Percentiles rank a stretch among this genome's conserved stretches.
Conservation (phyloP, 1,139 yeast genomes). For the Pichia sp. region DNA sequence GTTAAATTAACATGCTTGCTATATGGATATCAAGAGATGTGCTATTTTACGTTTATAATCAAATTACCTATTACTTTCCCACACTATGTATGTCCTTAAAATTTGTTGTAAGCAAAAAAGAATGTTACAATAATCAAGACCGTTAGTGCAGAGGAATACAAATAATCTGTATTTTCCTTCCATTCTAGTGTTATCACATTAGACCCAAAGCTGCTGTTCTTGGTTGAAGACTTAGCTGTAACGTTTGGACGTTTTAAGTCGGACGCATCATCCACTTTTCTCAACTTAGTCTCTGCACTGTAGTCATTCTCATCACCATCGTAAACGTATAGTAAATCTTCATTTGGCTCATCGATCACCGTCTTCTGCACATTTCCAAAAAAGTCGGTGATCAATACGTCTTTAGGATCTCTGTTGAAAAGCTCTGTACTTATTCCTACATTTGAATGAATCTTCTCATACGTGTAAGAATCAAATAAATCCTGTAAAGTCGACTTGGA, state of each 20-base stretch:
- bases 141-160: conserved; percentile 5
- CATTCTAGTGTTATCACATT: conserved; percentile 7
- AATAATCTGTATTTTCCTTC: neutral
- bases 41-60: neutral
- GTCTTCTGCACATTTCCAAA: conserved; percentile 91
- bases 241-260: neutral
- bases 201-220: neutral
- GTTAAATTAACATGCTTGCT: neutral
- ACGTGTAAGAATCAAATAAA: conserved; percentile 76
- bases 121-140: neutral
- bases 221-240: neutral
- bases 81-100: neutral
- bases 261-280: neutral
- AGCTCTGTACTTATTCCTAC: conserved; percentile 88
- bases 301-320: conserved; percentile 13
- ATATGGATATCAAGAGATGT: neutral
- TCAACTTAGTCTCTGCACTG: neutral
- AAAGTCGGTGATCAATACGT: conserved; percentile 83
- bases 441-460: conserved; percentile 81
- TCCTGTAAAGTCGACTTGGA: conserved; percentile 76
- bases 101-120: neutral
- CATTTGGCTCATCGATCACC: conserved; percentile 45
- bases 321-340: conserved; percentile 12
- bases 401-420: conserved; percentile 60
- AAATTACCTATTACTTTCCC: neutral